These are phyloP conservation scores for Stenogyne calaminthoides DNA, from an alignment of 305 asterid genomes.

Conservation along the genomic window DNA sequence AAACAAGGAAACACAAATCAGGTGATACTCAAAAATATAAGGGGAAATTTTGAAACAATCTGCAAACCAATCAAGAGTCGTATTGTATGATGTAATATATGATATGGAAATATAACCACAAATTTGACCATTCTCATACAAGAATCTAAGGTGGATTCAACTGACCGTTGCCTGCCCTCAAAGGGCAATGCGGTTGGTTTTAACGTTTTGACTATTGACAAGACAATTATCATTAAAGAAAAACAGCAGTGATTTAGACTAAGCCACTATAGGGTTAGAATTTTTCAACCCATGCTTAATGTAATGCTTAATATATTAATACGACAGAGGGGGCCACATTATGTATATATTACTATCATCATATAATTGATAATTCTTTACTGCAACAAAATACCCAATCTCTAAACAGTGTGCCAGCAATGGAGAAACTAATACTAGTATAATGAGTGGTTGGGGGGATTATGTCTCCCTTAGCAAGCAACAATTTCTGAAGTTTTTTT, in stretches of 20 bases:
- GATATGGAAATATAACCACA: constrained; percentile 8
- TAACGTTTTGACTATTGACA: constrained; percentile 2
- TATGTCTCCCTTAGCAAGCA: not conserved
- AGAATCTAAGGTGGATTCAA: constrained; percentile 13
- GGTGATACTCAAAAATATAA: not conserved
- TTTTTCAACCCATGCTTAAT: constrained; percentile 1
- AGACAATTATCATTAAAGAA: not conserved
- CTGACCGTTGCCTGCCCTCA: constrained; percentile 1
- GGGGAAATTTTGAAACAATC: not conserved
- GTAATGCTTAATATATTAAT: not conserved
- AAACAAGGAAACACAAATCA: constrained; percentile 7
- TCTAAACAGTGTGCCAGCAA: constrained; percentile 1
- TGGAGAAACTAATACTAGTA: not conserved
- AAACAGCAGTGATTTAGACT: not conserved
- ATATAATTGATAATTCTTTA: constrained; percentile 13
- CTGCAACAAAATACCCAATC: not conserved
- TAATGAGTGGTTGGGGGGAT: not conserved
- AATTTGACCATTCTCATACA: not conserved
- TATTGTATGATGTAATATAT: not conserved
- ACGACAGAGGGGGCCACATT: constrained; percentile 7
- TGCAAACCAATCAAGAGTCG: not conserved
- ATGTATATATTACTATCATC: not conserved
- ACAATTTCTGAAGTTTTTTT: not conserved
- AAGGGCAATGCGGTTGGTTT: constrained; percentile 13
- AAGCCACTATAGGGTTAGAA: not conserved